Base-by-base conservation (phyloP, 202 grass and related monocot species). In the Miscanthus sacchariflorus region DNA sequence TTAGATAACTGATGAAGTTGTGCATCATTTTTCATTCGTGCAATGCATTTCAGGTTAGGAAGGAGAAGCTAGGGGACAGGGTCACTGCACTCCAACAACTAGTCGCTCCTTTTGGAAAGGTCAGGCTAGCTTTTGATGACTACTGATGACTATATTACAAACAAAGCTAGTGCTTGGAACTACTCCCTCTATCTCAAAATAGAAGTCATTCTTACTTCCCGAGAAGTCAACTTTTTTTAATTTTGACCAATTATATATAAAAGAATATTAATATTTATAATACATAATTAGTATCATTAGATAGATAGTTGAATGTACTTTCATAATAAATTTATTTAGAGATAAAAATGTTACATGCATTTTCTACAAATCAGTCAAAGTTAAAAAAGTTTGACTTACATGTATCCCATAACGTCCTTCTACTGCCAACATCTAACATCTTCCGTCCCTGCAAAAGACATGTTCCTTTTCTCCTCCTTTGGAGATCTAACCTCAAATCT, bases 41-140 rank as follows among this genome's bases (percentile, higher is more conserved):
- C 82, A 71, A 85, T 79, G 67, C 59, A 33, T 43, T 91, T 48
- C 91, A 99, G 97, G 97, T 99, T 77, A 99, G 97, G 86, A 99
- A 99, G 90, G 97, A 99, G 97, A 99, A 99, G 91, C 84, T 99
- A 76, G 97, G 97, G 67, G 97, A 99, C 93, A 95, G 97, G 90
- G 70, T 99, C 68, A 99, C 94, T 70, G 93, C 97, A 76, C 94
- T 99, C 79, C 97, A 99, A 58, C 97, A 99, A 84, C 91, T 99
- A 70, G 97, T 99, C 71, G 90, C 97, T 36, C 97, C 97, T 90
- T 99, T 99, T 88, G 97, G 97, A 88, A 99, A 99, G 97, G 97
- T 95, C n/a, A 96, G 14, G 78, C 68, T 52, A 13, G 74, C 78
- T 88, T 81, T 86, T 85, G 42, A 89, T 91, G 70, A 76, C 82